Conservation (phyloP, 441 rosid genomes). For the Bocquillonia castaneifolia region DNA sequence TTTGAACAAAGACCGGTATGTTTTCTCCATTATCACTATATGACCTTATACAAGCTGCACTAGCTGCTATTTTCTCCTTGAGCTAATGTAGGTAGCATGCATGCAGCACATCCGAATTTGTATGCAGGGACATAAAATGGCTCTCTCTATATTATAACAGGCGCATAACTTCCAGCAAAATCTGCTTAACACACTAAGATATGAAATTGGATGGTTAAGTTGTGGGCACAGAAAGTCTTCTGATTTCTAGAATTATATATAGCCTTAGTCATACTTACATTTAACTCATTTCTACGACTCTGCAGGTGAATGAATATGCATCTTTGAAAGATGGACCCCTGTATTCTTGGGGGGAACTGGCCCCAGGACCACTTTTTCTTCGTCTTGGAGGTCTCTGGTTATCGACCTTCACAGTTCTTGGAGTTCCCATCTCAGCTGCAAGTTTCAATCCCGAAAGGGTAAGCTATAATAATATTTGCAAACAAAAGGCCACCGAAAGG, state of each 20-base stretch:
- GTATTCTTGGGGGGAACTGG: conserved; percentile 90
- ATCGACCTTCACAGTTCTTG: conserved; percentile 66
- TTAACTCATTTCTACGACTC: conserved; percentile 12
- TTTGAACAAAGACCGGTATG: conserved; percentile 89
- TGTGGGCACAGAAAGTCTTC: neutral
- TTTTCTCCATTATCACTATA: conserved; percentile 6
- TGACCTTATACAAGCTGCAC: neutral
- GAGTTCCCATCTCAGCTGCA: conserved; percentile 87
- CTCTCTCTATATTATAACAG: neutral
- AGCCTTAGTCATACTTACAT: neutral
- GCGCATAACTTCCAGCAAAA: neutral
- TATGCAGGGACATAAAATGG: neutral
- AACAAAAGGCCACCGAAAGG: neutral
- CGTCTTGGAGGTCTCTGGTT: conserved; percentile 90
- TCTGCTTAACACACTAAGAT: neutral
- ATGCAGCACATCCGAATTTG: neutral
- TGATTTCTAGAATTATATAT: neutral
- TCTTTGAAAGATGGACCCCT: conserved; percentile 68
- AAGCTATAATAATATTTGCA: conserved; percentile 21
- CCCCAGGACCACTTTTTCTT: conserved; percentile 51
- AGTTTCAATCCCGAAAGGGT: conserved; percentile 89
- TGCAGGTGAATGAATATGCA: conserved; percentile 82
- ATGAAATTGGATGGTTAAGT: neutral
- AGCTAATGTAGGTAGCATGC: neutral
- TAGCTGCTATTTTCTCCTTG: neutral